Percentiles rank a stretch among this genome's conserved stretches.
Evolutionary conservation across 2,329 filamentous ascomycete species (phyloP).

Genomic region (Septoria petroselini): DNA sequence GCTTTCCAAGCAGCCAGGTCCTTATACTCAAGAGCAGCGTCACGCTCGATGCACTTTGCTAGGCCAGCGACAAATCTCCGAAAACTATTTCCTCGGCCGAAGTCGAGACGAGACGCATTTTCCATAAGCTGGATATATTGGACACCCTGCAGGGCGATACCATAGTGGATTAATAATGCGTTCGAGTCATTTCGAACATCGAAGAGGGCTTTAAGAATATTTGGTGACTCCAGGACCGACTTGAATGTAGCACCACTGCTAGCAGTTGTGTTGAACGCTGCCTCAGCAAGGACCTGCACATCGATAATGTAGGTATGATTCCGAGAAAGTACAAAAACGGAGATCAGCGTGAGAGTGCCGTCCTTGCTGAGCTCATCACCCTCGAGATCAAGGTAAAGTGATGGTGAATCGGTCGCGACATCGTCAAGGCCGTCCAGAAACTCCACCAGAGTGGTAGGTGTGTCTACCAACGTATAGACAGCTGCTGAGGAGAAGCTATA

Average conservation of each 20-base stretch:
- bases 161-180: slow-evolving; percentile 50
- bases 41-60: slow-evolving; percentile 40
- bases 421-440: neutral
- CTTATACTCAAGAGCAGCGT: slow-evolving; percentile 21
- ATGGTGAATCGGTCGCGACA: neutral
- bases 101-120: slow-evolving; percentile 38
- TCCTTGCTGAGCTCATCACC: slow-evolving; percentile 45
- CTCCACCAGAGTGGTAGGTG: neutral
- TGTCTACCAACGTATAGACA: neutral
- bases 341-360: slow-evolving; percentile 48
- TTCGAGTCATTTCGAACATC: slow-evolving; percentile 60
- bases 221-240: slow-evolving; percentile 45
- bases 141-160: slow-evolving; percentile 46
- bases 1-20: slow-evolving; percentile 31
- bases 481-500: neutral
- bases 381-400: slow-evolving; percentile 51
- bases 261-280: slow-evolving; percentile 41
- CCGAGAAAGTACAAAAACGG: slow-evolving; percentile 38
- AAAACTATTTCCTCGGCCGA: slow-evolving; percentile 13
- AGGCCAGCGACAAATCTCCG: slow-evolving; percentile 38
- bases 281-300: slow-evolving; percentile 39
- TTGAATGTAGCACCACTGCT: slow-evolving; percentile 34
- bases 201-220: slow-evolving; percentile 55
- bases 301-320: slow-evolving; percentile 48
- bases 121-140: slow-evolving; percentile 59